Base-by-base conservation (phyloP, 441 rosid species). In the Euphorbia schlechtendalii region DNA sequence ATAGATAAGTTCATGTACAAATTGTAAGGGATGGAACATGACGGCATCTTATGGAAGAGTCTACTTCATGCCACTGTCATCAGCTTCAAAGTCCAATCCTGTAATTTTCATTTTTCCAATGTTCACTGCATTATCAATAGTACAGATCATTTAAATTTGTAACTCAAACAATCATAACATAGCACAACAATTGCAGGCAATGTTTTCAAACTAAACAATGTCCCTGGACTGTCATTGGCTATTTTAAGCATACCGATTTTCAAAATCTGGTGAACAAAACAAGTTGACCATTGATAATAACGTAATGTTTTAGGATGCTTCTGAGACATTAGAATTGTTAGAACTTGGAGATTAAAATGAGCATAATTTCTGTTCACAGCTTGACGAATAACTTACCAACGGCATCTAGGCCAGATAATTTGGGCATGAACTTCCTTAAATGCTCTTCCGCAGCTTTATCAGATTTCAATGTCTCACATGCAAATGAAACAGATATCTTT, bases 391-490 rank as follows among this genome's bases (percentile, higher is more conserved):
- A 70, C 82, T 2, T 84, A 94, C 96, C 93, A 58, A 91, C 88
- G 71, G 92, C 94, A 68, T 87, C 96, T 55, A 83, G 79, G 40
- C 98, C 98, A 15, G 81, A 77, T 81, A 94, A 60, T 73, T 91
- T 94, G 49, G 97, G 99, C 94, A 89, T 86, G 79, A 80, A 94
- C 77, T 78, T 82, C 71, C 69, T 77, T 71, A 89, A 82, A 78
- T 91, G 98, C 21, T 89, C 96, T 76, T 87, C 98, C 17, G 99
- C 99, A 69, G 89, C 93, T 65, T 86, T 65, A 9, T 85, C 99
- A 27, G 97, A 86, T 81, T 94, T 94, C 77, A 91, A 73, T 30
- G 96, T 94, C 81, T 87, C 96, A 30, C 99, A 91, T 75, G 81
- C 96, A 48, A 94, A 91, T 5, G 86, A 84, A 71, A 94, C 71